These are phyloP conservation scores for Leptodermis oblonga DNA, from an alignment of 257 asterid species.

Conservation along the genomic window DNA sequence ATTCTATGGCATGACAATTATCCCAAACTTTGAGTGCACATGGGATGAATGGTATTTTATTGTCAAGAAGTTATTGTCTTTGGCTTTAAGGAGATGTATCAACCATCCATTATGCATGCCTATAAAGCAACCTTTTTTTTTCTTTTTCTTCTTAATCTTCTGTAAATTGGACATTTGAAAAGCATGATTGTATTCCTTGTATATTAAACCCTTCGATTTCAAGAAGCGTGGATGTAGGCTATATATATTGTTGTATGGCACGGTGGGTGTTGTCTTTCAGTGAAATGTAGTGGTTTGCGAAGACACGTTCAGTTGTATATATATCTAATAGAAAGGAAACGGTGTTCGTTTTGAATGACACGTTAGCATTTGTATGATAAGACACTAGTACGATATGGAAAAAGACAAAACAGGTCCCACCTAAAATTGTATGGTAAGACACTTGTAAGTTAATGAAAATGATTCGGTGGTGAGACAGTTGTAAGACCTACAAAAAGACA, in stretches of 20 bases:
- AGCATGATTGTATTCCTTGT: conserved; percentile 20
- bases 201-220: conserved; percentile 14
- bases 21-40: neutral
- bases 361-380: too few species aligned
- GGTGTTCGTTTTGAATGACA: too few species aligned
- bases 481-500: too few species aligned
- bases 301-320: too few species aligned
- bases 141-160: neutral
- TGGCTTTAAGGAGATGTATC: conserved; percentile 20
- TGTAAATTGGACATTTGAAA: conserved; percentile 1
- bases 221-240: conserved; percentile 8
- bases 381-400: too few species aligned
- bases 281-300: too few species aligned
- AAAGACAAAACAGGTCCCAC: too few species aligned
- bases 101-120: neutral
- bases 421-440: too few species aligned
- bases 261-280: too few species aligned
- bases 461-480: too few species aligned
- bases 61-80: conserved; percentile 8
- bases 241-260: neutral
- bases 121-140: neutral
- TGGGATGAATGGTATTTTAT: conserved; percentile 2
- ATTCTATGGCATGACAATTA: neutral
- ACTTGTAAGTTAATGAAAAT: too few species aligned
- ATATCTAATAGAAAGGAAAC: too few species aligned